A percentile compares a stretch with the other conserved stretches of the same genome.
phyloP scores from a whole-genome alignment of 2,329 filamentous ascomycete genomes.

The Knufia petricola region DNA sequence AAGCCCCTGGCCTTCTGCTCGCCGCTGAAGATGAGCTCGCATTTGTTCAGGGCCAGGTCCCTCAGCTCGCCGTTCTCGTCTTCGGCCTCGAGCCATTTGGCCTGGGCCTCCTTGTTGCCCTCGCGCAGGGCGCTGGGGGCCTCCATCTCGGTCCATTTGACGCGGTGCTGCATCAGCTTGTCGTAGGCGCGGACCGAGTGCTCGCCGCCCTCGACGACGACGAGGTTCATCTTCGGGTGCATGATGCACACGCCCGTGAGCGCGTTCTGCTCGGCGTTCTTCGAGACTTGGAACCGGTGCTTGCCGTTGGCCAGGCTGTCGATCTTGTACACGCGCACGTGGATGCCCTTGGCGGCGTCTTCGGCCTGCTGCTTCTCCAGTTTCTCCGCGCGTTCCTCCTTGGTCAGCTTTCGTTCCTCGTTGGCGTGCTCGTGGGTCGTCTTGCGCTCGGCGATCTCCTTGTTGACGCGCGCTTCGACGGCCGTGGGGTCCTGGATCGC shows the following conservation, averaged over 20 bases:
- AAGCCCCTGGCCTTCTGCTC: constrained; percentile 73
- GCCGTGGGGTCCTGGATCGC: constrained; percentile 94
- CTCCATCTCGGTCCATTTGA: constrained; percentile 88
- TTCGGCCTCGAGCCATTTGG: constrained; percentile 67
- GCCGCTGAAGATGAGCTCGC: constrained; percentile 80
- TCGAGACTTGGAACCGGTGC: constrained; percentile 84
- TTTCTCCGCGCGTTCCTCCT: constrained; percentile 80
- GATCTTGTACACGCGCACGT: constrained; percentile 81
- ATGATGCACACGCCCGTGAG: constrained; percentile 87
- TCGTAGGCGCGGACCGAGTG: constrained; percentile 77
- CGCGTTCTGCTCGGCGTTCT: constrained; percentile 81
- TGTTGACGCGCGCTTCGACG: constrained; percentile 86
- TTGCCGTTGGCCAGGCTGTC: constrained; percentile 82
- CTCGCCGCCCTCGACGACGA: constrained; percentile 83
- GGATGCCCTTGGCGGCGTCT: constrained; percentile 77
- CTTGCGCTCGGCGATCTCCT: constrained; percentile 80
- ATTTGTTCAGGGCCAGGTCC: constrained; percentile 73
- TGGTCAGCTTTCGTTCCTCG: constrained; percentile 75
- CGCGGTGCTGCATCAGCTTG: constrained; percentile 86
- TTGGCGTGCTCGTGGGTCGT: constrained; percentile 70
- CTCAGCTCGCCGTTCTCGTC: constrained; percentile 63
- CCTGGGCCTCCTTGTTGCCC: constrained; percentile 52
- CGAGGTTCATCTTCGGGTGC: constrained; percentile 77
- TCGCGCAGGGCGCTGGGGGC: constrained; percentile 50
- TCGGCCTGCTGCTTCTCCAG: constrained; percentile 71